A percentile compares a stretch with the other conserved stretches of the same genome.
Evolutionary conservation across 1,284 basidiomycete species (phyloP).

Genomic region (Heterobasidion annosum): DNA sequence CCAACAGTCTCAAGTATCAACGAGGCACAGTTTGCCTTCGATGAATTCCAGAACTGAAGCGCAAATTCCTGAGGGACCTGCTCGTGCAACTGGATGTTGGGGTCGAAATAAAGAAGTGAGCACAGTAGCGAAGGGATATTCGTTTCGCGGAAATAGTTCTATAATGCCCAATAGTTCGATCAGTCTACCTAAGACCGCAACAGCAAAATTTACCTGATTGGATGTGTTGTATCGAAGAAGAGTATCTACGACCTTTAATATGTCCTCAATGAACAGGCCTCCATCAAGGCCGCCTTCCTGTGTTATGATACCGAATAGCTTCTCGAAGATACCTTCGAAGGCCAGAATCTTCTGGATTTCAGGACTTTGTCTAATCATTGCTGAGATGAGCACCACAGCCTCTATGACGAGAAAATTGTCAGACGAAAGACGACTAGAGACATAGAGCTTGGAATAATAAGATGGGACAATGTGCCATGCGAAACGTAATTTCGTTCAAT

Average conservation of each 20-base stretch:
- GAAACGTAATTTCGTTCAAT: neutral
- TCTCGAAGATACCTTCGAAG: slow-evolving; percentile 96
- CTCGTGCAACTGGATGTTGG: slow-evolving; percentile 77
- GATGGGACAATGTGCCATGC: neutral
- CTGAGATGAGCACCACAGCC: slow-evolving; percentile 77
- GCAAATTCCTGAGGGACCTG: slow-evolving; percentile 86
- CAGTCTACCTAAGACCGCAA: slow-evolving; percentile 6
- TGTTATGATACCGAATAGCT: slow-evolving; percentile 83
- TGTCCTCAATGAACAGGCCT: slow-evolving; percentile 82
- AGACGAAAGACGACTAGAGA: neutral
- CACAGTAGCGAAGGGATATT: slow-evolving; percentile 76
- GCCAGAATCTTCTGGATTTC: slow-evolving; percentile 97
- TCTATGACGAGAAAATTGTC: slow-evolving; percentile 34
- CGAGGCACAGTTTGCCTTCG: slow-evolving; percentile 75
- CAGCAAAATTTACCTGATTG: slow-evolving; percentile 67
- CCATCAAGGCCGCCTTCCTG: slow-evolving; percentile 91
- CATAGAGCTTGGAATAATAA: neutral
- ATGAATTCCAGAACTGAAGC: slow-evolving; percentile 93
- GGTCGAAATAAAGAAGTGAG: slow-evolving; percentile 82
- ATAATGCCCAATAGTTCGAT: slow-evolving; percentile 1
- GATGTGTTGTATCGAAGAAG: slow-evolving; percentile 90
- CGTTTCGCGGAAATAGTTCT: slow-evolving; percentile 98
- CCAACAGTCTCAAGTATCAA: slow-evolving; percentile 76
- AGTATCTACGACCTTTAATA: slow-evolving; percentile 77
- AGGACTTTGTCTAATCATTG: slow-evolving; percentile 77